Evolutionary conservation across 352 stramenopile genomes (phyloP).

Genomic region (Phytophthora sansomeana): DNA sequence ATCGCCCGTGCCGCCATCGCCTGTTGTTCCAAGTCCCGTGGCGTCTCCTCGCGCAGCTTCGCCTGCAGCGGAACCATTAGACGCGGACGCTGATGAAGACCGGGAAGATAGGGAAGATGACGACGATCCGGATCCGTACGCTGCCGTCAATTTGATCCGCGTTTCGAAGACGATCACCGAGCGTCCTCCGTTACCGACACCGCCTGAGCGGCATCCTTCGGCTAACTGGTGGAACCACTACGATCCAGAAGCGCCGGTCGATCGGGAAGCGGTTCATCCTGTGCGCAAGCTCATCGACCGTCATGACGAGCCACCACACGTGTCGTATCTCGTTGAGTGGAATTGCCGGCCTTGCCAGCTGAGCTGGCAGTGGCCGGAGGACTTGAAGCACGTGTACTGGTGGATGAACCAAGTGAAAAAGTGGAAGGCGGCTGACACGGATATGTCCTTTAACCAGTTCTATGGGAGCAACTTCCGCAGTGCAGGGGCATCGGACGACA

Average conservation of each 20-base stretch:
- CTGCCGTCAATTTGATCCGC: background rate
- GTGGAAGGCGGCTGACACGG: background rate
- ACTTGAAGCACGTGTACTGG: background rate
- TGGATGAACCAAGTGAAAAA: slow-evolving; percentile 7
- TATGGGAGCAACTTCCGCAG: background rate
- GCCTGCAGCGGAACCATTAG: no score
- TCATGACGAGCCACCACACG: slow-evolving; percentile 1
- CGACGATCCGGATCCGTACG: background rate
- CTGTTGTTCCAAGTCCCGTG: no score
- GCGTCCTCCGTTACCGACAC: background rate
- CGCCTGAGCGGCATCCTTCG: background rate
- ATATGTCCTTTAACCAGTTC: background rate
- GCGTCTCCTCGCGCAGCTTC: no score
- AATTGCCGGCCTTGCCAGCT: background rate
- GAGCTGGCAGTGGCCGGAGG: slow-evolving; percentile 9
- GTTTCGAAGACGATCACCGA: background rate
- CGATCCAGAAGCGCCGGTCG: background rate
- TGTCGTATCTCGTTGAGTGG: slow-evolving; percentile 5
- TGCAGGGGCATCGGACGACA: background rate
- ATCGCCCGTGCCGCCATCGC: no score
- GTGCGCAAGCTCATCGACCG: background rate
- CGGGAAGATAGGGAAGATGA: background rate
- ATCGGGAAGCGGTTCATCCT: background rate
- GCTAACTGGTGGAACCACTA: background rate
- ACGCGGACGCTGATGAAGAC: no score